Evolutionary conservation across 2,329 filamentous ascomycete species (phyloP), one percentile per base, ranked within the genome.

Genomic region (Colletotrichum phormii): DNA sequence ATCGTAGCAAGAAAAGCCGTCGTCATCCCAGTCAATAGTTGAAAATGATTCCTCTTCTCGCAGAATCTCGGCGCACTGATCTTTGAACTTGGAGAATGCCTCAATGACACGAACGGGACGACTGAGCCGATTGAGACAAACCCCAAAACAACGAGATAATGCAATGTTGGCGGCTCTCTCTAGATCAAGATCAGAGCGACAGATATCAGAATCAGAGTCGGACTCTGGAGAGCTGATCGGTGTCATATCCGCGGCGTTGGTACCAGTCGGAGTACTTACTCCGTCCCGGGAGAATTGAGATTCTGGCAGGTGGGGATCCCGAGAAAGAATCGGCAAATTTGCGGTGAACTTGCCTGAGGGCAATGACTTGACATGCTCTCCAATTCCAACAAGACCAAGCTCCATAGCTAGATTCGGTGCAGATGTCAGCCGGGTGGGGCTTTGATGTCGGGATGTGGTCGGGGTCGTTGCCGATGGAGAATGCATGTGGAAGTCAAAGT

Each of bases 1-100:
- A 54, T 64, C 61, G 5, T 33, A 64, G 49, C 61, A 64, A 5
- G 61, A 64, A 26, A 64, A 64, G 12, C 61, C 35, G 24, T 62
- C 61, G n/a, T 64, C 61, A 26, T 54, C 61, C 61, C 61, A 64
- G 2, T 64, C 61, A 22, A 64, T 64, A 1, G 29, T n/a, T 8
- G 46, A 22, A 2, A 64, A 54, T 7, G 26, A 2, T 22, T 54
- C 61, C 3, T 64, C 61, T n/a, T 64, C 46, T 2, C 15, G 9
- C 22, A 64, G 49, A 8, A 64, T 64, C 4, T 54, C 61, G 29
- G 46, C 29, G 18, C 61, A 64, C 29, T 29, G 61, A 9, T 54
- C 42, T 54, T 54, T 54, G 11, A 64, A 64, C 5, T 31, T 49
- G 6, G 61, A 31, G n/a, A 64, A 64, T 13, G 61, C 61, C 18